Conservation (phyloP, 495 filamentous ascomycete genomes). For the Aeminium ludgeri region DNA sequence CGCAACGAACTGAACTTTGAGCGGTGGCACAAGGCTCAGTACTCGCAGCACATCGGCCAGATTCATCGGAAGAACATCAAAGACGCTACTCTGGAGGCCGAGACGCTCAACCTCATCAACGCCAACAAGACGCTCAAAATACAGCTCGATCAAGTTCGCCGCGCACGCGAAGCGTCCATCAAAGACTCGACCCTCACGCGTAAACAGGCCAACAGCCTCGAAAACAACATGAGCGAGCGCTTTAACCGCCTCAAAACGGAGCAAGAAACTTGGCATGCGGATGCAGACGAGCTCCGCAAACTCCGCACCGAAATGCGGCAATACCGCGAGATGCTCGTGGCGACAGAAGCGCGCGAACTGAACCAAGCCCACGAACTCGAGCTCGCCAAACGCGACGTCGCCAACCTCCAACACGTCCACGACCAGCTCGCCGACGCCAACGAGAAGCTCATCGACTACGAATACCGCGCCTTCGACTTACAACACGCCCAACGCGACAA, state of each 20-base stretch:
- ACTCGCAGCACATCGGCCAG: constrained; percentile 57
- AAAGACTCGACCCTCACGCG: constrained; percentile 48
- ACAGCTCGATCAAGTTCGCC: constrained; percentile 50
- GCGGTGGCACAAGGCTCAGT: constrained; percentile 57
- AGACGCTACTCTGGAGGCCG: constrained; percentile 53
- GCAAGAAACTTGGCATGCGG: constrained; percentile 43
- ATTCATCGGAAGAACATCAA: constrained; percentile 48
- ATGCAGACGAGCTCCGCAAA: constrained; percentile 34
- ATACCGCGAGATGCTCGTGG: constrained; percentile 40
- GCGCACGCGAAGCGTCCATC: constrained; percentile 41
- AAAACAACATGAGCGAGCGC: constrained; percentile 43
- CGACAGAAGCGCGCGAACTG: constrained; percentile 44
- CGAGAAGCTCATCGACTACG: constrained; percentile 36
- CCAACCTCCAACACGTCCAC: constrained; percentile 41
- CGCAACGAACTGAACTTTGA: constrained; percentile 64
- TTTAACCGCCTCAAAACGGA: constrained; percentile 45
- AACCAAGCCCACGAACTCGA: constrained; percentile 40
- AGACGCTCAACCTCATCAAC: constrained; percentile 58
- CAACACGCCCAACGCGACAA: constrained; percentile 33
- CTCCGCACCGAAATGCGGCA: constrained; percentile 35
- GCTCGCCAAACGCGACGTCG: constrained; percentile 38
- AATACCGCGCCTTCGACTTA: constrained; percentile 39
- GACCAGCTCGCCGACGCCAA: constrained; percentile 41
- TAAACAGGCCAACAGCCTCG: constrained; percentile 52
- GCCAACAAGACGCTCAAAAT: constrained; percentile 51